phyloP scores from a whole-genome alignment of 257 asterid species.

The Nemophila menziesii region DNA sequence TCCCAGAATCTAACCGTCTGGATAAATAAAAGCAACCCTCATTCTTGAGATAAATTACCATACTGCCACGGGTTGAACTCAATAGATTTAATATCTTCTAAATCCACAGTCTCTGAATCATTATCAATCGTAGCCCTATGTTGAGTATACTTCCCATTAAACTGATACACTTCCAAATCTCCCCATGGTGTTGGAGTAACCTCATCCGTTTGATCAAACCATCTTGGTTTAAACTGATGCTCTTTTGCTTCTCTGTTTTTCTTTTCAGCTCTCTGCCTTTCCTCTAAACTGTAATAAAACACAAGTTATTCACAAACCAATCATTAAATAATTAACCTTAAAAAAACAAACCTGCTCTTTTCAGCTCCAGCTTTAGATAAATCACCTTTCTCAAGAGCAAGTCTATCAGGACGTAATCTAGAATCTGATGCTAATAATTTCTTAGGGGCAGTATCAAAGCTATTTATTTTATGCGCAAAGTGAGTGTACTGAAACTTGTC shows the following conservation, averaged over 20 bases:
- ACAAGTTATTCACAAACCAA: not conserved
- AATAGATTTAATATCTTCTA: conserved; percentile 21
- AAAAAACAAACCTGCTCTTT: conserved; percentile 65
- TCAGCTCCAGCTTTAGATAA: conserved; percentile 76
- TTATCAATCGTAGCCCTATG: conserved; percentile 52
- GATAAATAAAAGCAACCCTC: not conserved
- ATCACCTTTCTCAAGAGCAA: conserved; percentile 95
- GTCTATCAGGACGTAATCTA: conserved; percentile 93
- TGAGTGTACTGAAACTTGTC: conserved; percentile 86
- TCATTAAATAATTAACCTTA: conserved; percentile 1
- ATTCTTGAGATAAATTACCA: conserved; percentile 15
- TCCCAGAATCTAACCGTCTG: too few species aligned
- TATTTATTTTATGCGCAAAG: conserved; percentile 89
- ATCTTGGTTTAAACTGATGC: conserved; percentile 54
- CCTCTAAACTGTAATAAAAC: conserved; percentile 61
- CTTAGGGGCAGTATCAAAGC: conserved; percentile 89
- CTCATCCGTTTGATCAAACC: conserved; percentile 80
- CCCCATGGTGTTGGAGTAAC: conserved; percentile 90
- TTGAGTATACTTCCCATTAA: conserved; percentile 57
- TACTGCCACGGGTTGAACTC: conserved; percentile 96
- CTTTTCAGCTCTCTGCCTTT: conserved; percentile 91
- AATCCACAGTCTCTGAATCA: conserved; percentile 28
- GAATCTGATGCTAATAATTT: conserved; percentile 88
- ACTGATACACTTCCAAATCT: conserved; percentile 65
- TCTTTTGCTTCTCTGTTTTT: conserved; percentile 71